Percentiles rank a stretch among this genome's conserved stretches.
Evolutionary conservation across 2,329 filamentous ascomycete species (phyloP).

Genomic region (Neonectria hederae): DNA sequence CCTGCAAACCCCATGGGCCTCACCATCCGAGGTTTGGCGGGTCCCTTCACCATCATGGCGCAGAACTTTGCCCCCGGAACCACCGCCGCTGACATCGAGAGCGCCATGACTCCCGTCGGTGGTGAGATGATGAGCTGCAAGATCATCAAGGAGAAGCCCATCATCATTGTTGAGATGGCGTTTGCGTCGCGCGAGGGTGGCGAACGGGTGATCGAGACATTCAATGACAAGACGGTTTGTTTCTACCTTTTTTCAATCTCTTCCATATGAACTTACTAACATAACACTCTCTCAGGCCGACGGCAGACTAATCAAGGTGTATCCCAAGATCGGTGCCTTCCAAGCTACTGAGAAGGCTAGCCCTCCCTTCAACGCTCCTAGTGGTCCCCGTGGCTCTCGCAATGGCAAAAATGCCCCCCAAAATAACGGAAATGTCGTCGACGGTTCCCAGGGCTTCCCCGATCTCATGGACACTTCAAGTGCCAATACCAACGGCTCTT

Average conservation of each 20-base stretch:
- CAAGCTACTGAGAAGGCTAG: conserved; percentile 39
- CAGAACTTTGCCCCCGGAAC: conserved; percentile 87
- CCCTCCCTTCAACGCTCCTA: conserved; percentile 46
- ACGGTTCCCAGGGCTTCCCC: conserved; percentile 64
- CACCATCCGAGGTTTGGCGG: conserved; percentile 77
- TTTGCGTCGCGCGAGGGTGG: conserved; percentile 78
- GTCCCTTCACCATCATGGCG: conserved; percentile 76
- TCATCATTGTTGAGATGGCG: conserved; percentile 80
- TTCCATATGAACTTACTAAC: not conserved
- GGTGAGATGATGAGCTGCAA: conserved; percentile 74
- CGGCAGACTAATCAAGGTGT: conserved; percentile 77
- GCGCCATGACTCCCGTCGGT: conserved; percentile 79
- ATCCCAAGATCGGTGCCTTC: conserved; percentile 67
- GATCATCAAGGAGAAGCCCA: conserved; percentile 73
- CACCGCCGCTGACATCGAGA: conserved; percentile 83
- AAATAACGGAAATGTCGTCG: conserved; percentile 55
- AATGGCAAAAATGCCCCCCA: conserved; percentile 27
- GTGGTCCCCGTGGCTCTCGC: conserved; percentile 44
- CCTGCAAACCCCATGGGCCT: conserved; percentile 59
- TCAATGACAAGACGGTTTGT: conserved; percentile 80
- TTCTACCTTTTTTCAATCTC: not conserved
- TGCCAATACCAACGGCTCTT: conserved; percentile 29
- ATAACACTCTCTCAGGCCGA: conserved; percentile 67
- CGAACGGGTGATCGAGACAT: conserved; percentile 77
- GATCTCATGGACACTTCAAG: conserved; percentile 54